These are phyloP conservation scores for Plasmodium yoelii DNA, from an alignment of 169 alveolate genomes.

Conservation along the genomic window DNA sequence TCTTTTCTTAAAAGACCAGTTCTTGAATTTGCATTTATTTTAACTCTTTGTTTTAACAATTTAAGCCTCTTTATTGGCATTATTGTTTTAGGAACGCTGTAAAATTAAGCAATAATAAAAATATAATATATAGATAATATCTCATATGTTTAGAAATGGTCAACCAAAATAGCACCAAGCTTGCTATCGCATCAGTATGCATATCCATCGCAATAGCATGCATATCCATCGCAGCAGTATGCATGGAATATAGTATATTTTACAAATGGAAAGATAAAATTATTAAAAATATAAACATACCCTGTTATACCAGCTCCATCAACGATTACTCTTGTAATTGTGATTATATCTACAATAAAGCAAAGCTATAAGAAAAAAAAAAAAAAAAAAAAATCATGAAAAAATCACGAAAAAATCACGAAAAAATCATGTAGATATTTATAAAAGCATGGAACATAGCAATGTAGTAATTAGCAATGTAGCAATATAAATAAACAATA, in stretches of 20 bases:
- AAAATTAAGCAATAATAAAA: background rate
- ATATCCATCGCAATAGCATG: too few relatives aligned
- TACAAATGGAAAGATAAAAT: too few relatives aligned
- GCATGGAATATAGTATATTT: too few relatives aligned
- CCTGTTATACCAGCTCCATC: conserved; percentile 93
- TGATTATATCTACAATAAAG: conserved; percentile 91
- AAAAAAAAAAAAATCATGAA: background rate
- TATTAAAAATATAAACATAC: conserved; percentile 58
- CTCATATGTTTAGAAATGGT: background rate
- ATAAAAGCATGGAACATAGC: background rate
- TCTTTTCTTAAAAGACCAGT: conserved; percentile 88
- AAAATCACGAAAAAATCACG: background rate
- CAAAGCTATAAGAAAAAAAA: conserved; percentile 82
- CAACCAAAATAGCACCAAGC: background rate
- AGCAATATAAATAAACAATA: background rate
- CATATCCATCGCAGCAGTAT: too few relatives aligned
- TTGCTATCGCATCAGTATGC: too few relatives aligned
- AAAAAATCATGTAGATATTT: background rate
- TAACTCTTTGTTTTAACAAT: conserved; percentile 90
- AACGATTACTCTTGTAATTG: conserved; percentile 90
- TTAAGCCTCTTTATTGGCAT: conserved; percentile 91
- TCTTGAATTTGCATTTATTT: conserved; percentile 91
- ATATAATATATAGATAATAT: background rate
- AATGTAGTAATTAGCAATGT: too few relatives aligned
- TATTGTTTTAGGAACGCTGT: conserved; percentile 90